Percentiles rank a stretch among this genome's conserved stretches.
Conservation (phyloP, 805 yeast species). For the Spathaspora passalidarum region DNA sequence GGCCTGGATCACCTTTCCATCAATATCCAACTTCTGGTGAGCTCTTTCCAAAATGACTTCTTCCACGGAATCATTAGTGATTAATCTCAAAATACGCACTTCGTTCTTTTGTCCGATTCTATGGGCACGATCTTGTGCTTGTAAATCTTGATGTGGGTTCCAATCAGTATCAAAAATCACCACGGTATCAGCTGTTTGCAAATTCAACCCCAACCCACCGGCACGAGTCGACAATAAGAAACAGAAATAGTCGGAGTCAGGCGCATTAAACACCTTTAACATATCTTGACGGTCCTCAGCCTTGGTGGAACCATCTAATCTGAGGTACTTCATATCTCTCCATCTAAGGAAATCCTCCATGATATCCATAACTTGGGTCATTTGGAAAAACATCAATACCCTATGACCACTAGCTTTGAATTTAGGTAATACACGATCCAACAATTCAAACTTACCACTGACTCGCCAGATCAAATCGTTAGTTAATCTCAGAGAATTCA, state of each 20-base stretch:
- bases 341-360: slow-evolving; percentile 80
- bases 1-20: slow-evolving; percentile 87
- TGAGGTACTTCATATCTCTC: slow-evolving; percentile 63
- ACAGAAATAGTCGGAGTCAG: slow-evolving; percentile 72
- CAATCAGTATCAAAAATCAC: slow-evolving; percentile 85
- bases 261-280: slow-evolving; percentile 73
- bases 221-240: slow-evolving; percentile 82
- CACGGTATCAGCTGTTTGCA: slow-evolving; percentile 86
- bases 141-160: slow-evolving; percentile 91
- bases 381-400: slow-evolving; percentile 79
- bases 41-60: slow-evolving; percentile 82
- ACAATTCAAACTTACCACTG: slow-evolving; percentile 76
- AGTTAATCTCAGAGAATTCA: slow-evolving; percentile 61
- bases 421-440: slow-evolving; percentile 74
- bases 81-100: slow-evolving; percentile 75
- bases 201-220: slow-evolving; percentile 83
- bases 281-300: slow-evolving; percentile 79
- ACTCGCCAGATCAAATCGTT: slow-evolving; percentile 71
- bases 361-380: slow-evolving; percentile 88
- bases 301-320: slow-evolving; percentile 80
- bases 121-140: slow-evolving; percentile 88
- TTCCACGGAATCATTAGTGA: slow-evolving; percentile 79
- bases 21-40: slow-evolving; percentile 78
- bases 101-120: slow-evolving; percentile 89
- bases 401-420: slow-evolving; percentile 73